These are phyloP conservation scores for Astrothelium subdiscretum DNA, from an alignment of 495 filamentous ascomycete genomes.

Conservation along the genomic window DNA sequence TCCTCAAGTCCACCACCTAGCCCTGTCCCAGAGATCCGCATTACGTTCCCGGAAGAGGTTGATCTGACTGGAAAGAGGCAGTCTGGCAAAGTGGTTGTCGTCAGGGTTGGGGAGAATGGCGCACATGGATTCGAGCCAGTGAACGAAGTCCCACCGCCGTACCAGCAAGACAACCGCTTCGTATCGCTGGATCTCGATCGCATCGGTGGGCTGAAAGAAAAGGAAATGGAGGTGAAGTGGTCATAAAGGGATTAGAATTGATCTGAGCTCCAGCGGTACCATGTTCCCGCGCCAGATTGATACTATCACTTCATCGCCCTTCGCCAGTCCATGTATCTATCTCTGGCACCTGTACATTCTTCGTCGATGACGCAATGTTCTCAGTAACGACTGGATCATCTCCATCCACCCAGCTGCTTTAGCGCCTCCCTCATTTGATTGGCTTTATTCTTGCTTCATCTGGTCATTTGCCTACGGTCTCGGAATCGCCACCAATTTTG, in stretches of 20 bases:
- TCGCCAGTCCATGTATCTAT: neutral
- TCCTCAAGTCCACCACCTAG: slow-evolving; percentile 65
- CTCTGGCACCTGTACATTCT: neutral
- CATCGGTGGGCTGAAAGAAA: slow-evolving; percentile 91
- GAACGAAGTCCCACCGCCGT: slow-evolving; percentile 75
- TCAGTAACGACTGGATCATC: slow-evolving; percentile 1
- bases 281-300: neutral
- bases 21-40: slow-evolving; percentile 86
- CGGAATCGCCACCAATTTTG: neutral
- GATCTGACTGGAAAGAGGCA: slow-evolving; percentile 68
- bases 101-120: slow-evolving; percentile 76
- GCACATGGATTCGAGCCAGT: slow-evolving; percentile 74
- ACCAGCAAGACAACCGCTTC: slow-evolving; percentile 68
- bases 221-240: slow-evolving; percentile 33
- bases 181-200: slow-evolving; percentile 87
- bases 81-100: slow-evolving; percentile 82
- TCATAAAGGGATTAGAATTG: neutral
- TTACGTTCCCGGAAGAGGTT: slow-evolving; percentile 94
- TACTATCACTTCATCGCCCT: neutral
- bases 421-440: neutral
- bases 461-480: neutral
- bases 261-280: neutral
- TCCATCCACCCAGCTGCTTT: neutral
- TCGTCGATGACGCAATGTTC: neutral
- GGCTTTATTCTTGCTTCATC: slow-evolving; percentile 1